phyloP scores from a whole-genome alignment of 768 basidiomycete genomes.

The Termitomyces bulborhizus region DNA sequence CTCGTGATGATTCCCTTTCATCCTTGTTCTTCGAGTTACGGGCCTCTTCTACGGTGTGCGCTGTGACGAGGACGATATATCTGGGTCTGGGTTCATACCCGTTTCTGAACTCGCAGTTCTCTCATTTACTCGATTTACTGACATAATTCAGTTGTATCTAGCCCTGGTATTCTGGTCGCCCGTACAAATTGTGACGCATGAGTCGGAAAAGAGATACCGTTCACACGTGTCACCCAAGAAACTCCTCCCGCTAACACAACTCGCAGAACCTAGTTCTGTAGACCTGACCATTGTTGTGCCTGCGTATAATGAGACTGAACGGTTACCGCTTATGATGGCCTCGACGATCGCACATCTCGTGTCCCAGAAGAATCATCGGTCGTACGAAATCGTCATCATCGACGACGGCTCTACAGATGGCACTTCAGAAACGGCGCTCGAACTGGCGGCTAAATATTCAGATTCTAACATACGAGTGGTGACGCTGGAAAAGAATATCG shows the following conservation, averaged over 20 bases:
- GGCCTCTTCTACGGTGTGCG: conserved; percentile 46
- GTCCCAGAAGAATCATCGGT: conserved; percentile 38
- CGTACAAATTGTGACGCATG: conserved; percentile 48
- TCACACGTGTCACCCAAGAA: conserved; percentile 46
- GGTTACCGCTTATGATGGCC: conserved; percentile 80
- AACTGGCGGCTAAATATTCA: conserved; percentile 51
- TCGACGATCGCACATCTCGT: conserved; percentile 64
- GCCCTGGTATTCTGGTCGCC: conserved; percentile 75
- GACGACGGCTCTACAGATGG: conserved; percentile 86
- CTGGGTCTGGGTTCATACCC: conserved; percentile 42
- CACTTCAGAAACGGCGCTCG: conserved; percentile 60
- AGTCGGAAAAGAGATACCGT: conserved; percentile 68
- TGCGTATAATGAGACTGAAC: conserved; percentile 85
- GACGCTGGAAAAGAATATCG: conserved; percentile 71
- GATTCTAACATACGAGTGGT: conserved; percentile 70
- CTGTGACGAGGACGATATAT: conserved; percentile 58
- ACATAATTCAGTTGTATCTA: conserved; percentile 52
- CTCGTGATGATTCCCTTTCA: conserved; percentile 63
- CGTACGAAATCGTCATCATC: conserved; percentile 80
- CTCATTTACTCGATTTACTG: conserved; percentile 11
- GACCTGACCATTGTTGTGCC: conserved; percentile 83
- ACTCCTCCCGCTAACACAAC: conserved; percentile 48
- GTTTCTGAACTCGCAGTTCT: conserved; percentile 26
- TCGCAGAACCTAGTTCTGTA: conserved; percentile 52
- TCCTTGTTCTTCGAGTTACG: conserved; percentile 91